Base-by-base conservation (phyloP, 331 rosid species). In the Spiraea crenata region DNA sequence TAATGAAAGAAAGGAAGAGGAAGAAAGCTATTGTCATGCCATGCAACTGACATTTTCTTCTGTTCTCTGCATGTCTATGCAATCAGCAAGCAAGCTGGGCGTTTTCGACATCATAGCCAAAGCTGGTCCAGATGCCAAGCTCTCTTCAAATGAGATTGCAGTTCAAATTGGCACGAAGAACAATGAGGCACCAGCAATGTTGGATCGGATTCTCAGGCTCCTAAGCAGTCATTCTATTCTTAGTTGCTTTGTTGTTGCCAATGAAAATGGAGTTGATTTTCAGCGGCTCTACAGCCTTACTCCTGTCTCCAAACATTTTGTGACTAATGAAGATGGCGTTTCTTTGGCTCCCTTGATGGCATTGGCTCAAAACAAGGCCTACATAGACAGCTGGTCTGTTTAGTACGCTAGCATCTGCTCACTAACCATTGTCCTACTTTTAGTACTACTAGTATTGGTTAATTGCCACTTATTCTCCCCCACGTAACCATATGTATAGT, bases 71-170 rank as follows among this genome's bases (percentile, higher is more conserved):
- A 79, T 85, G 85, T 39, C 85, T 4, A 20, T 83, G 16, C 66
- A 83, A 15, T 42, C 80, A 1, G 84, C 78, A 0, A 9, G 57
- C 5, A 85, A 83, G 46, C 82, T 88, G 0, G 84, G 85, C 1
- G 83, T 82, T 4, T 88, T 88, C 2, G 85, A 85, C 3, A 74
- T 81, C 31, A 63, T 85, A 13, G 76, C 79, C 17, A 74, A 72
- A 19, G 82, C 77, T 0, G 93, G 85, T 40, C 14, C 34, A 0
- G 72, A 2, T 8, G 67, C 56, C 0, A 41, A 67, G 34, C 81
- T 87, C 37, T 79, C 90, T 0, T 46, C 87, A 0, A 1, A 19
- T 1, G 80, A 88, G 3, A 82, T 87, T 5, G 81, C 82, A 0
- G 46, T 81, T 0, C 69, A 70, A 9, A 63, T 85, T 31, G 71